phyloP scores from a whole-genome alignment of 2,329 filamentous ascomycete genomes.

The Fusarium phyllophilum region DNA sequence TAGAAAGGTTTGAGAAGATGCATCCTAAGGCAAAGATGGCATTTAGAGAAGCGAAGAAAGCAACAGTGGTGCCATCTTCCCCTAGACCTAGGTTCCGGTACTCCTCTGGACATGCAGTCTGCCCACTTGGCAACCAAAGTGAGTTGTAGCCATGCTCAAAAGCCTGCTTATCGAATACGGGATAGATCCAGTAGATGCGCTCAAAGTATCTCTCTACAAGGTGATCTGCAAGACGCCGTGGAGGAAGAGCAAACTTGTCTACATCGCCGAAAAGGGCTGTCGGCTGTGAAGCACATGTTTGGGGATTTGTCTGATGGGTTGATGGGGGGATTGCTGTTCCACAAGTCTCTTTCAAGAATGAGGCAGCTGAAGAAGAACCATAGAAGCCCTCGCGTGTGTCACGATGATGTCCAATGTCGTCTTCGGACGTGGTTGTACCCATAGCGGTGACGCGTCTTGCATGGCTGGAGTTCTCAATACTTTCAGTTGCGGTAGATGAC shows the following conservation, averaged over 20 bases:
- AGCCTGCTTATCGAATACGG: neutral
- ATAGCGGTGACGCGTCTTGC: neutral
- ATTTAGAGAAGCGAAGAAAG: neutral
- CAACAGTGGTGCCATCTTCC: neutral
- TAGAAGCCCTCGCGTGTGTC: neutral
- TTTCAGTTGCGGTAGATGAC: neutral
- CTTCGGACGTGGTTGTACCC: neutral
- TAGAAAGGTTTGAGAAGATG: neutral
- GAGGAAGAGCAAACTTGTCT: neutral
- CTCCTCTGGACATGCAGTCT: neutral
- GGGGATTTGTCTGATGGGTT: accelerated
- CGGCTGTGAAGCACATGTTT: neutral
- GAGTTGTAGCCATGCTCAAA: neutral
- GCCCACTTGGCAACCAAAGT: neutral
- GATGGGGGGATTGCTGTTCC: neutral
- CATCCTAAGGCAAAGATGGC: neutral
- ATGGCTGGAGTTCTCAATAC: neutral
- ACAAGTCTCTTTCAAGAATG: neutral
- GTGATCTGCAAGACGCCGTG: neutral
- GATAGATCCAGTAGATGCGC: neutral
- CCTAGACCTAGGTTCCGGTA: neutral
- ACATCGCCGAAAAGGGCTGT: neutral
- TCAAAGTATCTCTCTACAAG: neutral
- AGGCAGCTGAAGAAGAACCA: neutral
- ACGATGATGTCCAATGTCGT: neutral